phyloP scores from a whole-genome alignment of 495 filamentous ascomycete genomes.

The Viridothelium virens region DNA sequence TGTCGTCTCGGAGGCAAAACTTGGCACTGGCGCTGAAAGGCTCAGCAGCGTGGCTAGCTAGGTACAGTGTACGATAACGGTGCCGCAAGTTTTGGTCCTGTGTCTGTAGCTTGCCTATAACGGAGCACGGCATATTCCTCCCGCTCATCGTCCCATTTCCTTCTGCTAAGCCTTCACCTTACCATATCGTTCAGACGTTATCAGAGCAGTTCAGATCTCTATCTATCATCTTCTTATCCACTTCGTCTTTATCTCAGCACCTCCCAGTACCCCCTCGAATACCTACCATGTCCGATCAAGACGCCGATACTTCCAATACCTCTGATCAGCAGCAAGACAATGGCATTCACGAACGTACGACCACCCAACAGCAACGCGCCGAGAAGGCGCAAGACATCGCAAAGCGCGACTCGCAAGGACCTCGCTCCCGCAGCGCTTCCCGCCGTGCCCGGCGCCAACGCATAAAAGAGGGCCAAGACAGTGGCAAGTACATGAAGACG shows the following conservation, averaged over 20 bases:
- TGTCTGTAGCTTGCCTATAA: slow-evolving; percentile 2
- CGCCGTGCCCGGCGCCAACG: slow-evolving; percentile 36
- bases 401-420: background rate
- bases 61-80: no score
- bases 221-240: background rate
- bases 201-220: background rate
- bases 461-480: slow-evolving; percentile 30
- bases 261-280: slow-evolving; percentile 1
- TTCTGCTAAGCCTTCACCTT: background rate
- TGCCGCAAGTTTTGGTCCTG: background rate
- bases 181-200: background rate
- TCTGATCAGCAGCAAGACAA: slow-evolving; percentile 32
- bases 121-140: background rate
- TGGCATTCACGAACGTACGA: slow-evolving; percentile 18
- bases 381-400: slow-evolving; percentile 30
- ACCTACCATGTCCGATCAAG: background rate
- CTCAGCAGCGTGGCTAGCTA: background rate
- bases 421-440: slow-evolving; percentile 33
- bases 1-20: background rate
- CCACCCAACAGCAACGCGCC: slow-evolving; percentile 23
- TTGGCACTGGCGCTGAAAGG: slow-evolving; percentile 8
- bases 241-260: background rate
- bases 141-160: background rate
- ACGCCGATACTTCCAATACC: slow-evolving; percentile 23
- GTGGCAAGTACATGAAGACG: slow-evolving; percentile 40